Base-by-base conservation (phyloP, 129 eudicot genomes). In the Arctium lappa region DNA sequence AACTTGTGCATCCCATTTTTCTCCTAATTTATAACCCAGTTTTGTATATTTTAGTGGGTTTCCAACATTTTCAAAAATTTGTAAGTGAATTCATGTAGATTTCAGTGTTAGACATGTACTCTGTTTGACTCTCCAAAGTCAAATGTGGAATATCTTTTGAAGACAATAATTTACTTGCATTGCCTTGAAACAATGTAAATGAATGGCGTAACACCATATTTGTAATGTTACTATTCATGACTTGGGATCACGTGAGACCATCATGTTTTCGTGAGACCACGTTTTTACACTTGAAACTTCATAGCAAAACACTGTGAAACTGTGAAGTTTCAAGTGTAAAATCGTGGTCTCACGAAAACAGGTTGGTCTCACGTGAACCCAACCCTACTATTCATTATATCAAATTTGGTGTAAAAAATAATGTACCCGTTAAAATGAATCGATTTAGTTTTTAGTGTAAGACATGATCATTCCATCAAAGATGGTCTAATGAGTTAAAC, bases 121-220 rank as follows among this genome's bases (percentile, higher is more conserved):
- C 9, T 75, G 69, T 66, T 75, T 75, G 70, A 82, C 81, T 68
- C 69, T 18, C 8, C 5, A 73, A 73, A 81, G 31, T 73, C 62
- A 70, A 79, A 46, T 8, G 4, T 48, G 68, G 33, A 36, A 31
- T 3, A 46, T 71, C 38, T 40, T 81, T 46, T 33, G 39, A 80
- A 72, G 37, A 56, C 7, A 16, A 16, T 16, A 44, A 44, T 33
- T 8, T 44, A 9, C 50, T 7, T 44, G 50, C 50, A 44, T 15
- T 48, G 6, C 42, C 6, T 38, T 4, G 42, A 0, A 48, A 0
- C 11, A 11, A 11, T 46, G 56, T 1, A 8, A 46, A 3, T 15
- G 5, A 56, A 4, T 16, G 3, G 27, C 10, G 65, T n/a, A 13
- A 60, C 29, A 16, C 5, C 4, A 60, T 13, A 56, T 1, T 3